phyloP scores from a whole-genome alignment of 148 eudicot genomes.

The Polygonum aviculare region DNA sequence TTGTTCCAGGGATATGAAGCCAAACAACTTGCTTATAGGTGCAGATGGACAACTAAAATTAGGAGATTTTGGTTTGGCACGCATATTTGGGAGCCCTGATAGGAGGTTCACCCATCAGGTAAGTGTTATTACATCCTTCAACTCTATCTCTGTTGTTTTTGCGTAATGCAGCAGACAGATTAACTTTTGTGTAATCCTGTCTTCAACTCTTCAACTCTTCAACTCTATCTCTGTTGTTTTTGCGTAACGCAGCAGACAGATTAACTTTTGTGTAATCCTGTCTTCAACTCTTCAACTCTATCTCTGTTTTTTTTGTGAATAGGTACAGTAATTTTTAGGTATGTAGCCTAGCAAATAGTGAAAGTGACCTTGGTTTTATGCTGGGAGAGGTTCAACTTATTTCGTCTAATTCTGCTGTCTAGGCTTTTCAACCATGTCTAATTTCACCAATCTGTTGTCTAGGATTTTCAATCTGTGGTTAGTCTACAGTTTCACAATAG shows the following conservation, averaged over 20 bases:
- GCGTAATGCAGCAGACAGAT: neutral
- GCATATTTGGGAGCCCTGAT: slow-evolving; percentile 94
- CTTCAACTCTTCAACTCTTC: no score
- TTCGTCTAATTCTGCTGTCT: no score
- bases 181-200: neutral
- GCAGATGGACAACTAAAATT: slow-evolving; percentile 84
- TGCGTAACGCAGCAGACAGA: neutral
- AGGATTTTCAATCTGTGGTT: neutral
- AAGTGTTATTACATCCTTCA: slow-evolving; percentile 9
- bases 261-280: neutral
- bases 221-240: no score
- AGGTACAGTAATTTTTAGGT: neutral
- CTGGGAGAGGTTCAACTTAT: neutral
- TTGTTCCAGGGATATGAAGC: slow-evolving; percentile 88
- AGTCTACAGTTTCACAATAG: neutral
- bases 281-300: no score
- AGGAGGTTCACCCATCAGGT: slow-evolving; percentile 96
- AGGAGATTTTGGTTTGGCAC: slow-evolving; percentile 96
- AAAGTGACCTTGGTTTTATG: neutral
- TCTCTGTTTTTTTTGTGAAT: no score
- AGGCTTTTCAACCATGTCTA: no score
- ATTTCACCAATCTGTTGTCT: no score
- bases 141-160: no score
- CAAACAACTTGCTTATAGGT: slow-evolving; percentile 85
- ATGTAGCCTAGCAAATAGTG: neutral